Evolutionary conservation across 2,329 filamentous ascomycete species (phyloP).

Genomic region (Cercospora berteroae): DNA sequence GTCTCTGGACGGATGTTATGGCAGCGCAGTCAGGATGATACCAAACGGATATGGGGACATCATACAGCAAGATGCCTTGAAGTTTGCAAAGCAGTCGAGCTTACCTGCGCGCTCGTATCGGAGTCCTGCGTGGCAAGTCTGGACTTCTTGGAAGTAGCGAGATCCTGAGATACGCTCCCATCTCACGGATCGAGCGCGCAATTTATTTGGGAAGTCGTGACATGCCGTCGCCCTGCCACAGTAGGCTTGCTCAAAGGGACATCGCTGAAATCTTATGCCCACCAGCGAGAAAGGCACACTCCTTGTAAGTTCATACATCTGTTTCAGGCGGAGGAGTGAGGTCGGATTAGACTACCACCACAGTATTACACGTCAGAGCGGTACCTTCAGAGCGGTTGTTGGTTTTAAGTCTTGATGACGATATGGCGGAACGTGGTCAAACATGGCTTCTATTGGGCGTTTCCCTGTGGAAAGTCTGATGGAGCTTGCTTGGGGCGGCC

Average conservation of each 20-base stretch:
- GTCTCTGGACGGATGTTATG: neutral
- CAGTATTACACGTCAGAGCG: neutral
- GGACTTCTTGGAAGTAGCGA: neutral
- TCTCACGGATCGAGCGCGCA: neutral
- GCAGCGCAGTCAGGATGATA: neutral
- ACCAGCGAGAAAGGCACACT: neutral
- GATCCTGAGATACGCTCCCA: neutral
- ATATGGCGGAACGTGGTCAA: constrained; percentile 3
- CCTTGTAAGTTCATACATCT: neutral
- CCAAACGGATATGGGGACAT: neutral
- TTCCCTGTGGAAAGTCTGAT: neutral
- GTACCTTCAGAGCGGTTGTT: neutral
- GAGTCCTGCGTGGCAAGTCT: neutral
- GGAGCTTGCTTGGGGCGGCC: neutral
- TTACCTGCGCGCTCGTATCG: neutral
- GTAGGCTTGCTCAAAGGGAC: neutral
- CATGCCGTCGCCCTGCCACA: neutral
- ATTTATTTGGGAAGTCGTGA: neutral
- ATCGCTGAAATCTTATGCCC: neutral
- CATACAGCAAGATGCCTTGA: neutral
- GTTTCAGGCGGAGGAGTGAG: neutral
- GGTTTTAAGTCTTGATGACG: neutral
- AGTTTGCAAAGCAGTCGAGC: neutral
- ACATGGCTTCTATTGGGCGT: constrained; percentile 8
- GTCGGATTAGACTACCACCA: neutral